A percentile compares a stretch with the other conserved stretches of the same genome.
Evolutionary conservation across 805 yeast genomes (phyloP).

Genomic region (Pichia thaimueangensis): DNA sequence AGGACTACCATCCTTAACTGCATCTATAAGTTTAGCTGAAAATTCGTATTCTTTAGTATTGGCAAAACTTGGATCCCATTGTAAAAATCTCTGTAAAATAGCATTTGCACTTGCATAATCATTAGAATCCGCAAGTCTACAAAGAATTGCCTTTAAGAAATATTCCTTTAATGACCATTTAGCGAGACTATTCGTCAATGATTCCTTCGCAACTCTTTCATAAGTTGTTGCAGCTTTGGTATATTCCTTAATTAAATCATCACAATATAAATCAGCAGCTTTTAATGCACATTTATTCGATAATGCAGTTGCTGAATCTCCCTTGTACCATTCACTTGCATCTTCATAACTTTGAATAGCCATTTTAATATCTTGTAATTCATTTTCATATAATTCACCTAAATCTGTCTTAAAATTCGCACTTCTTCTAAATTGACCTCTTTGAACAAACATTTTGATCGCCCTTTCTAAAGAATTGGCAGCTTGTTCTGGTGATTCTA

Average conservation of each 20-base stretch:
- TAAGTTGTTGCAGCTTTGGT: slow-evolving; percentile 68
- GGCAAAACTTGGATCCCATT: slow-evolving; percentile 71
- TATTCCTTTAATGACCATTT: slow-evolving; percentile 94
- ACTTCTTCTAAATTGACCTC: slow-evolving; percentile 94
- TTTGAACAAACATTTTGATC: slow-evolving; percentile 72
- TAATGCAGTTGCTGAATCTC: slow-evolving; percentile 89
- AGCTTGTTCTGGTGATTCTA: slow-evolving; percentile 67
- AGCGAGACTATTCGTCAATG: slow-evolving; percentile 65
- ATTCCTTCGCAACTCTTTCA: slow-evolving; percentile 70
- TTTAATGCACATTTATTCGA: slow-evolving; percentile 83
- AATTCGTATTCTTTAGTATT: slow-evolving; percentile 72
- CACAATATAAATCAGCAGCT: slow-evolving; percentile 83
- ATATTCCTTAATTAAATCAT: slow-evolving; percentile 56
- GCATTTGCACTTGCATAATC: slow-evolving; percentile 84
- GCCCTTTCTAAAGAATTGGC: slow-evolving; percentile 74
- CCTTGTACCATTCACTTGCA: slow-evolving; percentile 93
- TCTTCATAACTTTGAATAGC: slow-evolving; percentile 80
- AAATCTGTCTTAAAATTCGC: slow-evolving; percentile 91
- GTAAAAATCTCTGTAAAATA: slow-evolving; percentile 53
- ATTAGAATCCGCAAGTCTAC: slow-evolving; percentile 68
- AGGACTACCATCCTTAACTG: slow-evolving; percentile 75
- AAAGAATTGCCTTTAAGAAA: slow-evolving; percentile 74
- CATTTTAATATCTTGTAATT: slow-evolving; percentile 54
- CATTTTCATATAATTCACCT: slow-evolving; percentile 78
- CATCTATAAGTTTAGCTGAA: slow-evolving; percentile 57